Evolutionary conservation across 164 flowering plant species (phyloP), one percentile per base, ranked within the genome.

Genomic region (Pachysandra terminalis): DNA sequence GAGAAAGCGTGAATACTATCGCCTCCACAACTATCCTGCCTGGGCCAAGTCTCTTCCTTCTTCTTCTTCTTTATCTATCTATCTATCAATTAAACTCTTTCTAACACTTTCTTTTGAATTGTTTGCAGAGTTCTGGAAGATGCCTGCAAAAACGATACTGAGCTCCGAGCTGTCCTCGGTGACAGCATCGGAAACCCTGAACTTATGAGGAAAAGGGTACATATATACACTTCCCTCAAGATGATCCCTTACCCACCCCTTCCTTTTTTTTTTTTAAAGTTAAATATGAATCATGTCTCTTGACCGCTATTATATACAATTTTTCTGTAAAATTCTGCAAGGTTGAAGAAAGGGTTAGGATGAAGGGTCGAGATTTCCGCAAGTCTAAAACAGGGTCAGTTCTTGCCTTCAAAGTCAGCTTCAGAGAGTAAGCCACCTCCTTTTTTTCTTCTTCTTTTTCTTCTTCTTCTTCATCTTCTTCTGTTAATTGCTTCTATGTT

Each of bases 151-250:
- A 73, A 88, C 63, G 96, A 93, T 65, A 22, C 73, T 1, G 98
- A 93, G 79, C 87, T 93, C 3, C 85, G 97, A 56, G 87, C 88
- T 14, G 87, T 91, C 48, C 90, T 93, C 63, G 98, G 98, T 0
- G 97, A 91, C 73, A 91, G 96, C 76, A 78, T 93, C 68, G 98
- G 98, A 22, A 78, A 93, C 69, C 98, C 98, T n/a, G 96, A 93
- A 37, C 85, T 83, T n/a, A 93, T 93, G 96, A 82, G 83, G 62
- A 76, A 90, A 72, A 81, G 78, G 82, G 92, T 88, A 77, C 22
- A 56, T 48, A 61, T 21, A 15, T 22, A 12, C 21, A 19, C n/a
- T n/a, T n/a, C n/a, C n/a, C n/a, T n/a, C n/a, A n/a, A n/a, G n/a
- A n/a, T n/a, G n/a, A n/a, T n/a, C n/a, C n/a, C n/a, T 21, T 35